Percentiles rank a stretch among this genome's conserved stretches.
Conservation (phyloP, 139 green algal species). For the Astrephomene gubernaculifera region DNA sequence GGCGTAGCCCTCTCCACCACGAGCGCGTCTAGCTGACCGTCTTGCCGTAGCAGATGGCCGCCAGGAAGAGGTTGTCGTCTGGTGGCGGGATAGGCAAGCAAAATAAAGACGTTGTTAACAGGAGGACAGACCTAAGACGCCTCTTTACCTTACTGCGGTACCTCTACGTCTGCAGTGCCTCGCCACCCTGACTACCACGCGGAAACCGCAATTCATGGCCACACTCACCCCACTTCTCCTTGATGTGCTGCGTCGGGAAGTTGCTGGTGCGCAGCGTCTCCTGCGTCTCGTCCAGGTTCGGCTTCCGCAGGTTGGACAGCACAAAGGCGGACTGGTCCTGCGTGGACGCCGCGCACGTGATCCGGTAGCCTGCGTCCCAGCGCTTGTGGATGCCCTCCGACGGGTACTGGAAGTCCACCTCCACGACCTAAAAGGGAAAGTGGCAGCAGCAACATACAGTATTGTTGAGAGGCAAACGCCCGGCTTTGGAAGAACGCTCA, state of each 20-base stretch:
- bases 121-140: not conserved
- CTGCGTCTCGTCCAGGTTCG: slow-evolving; percentile 81
- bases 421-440: slow-evolving; percentile 71
- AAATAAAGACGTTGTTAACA: no score
- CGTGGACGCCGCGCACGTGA: slow-evolving; percentile 93
- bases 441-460: not conserved
- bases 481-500: no score
- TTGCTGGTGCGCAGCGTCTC: slow-evolving; percentile 96
- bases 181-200: no score
- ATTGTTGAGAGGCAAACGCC: no score
- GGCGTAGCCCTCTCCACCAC: no score
- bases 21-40: slow-evolving; percentile 37
- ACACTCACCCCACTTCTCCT: slow-evolving; percentile 97
- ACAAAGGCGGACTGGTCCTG: slow-evolving; percentile 84
- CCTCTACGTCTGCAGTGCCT: no score
- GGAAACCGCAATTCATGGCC: no score
- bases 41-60: slow-evolving; percentile 42
- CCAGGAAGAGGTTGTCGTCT: slow-evolving; percentile 50
- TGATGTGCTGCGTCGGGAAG: slow-evolving; percentile 95
- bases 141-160: not conserved
- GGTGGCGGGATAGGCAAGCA: not conserved
- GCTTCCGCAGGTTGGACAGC: slow-evolving; percentile 78
- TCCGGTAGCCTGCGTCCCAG: slow-evolving; percentile 96
- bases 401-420: slow-evolving; percentile 99
- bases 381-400: slow-evolving; percentile 97